phyloP scores from a whole-genome alignment of 495 filamentous ascomycete genomes.

The Entonaema liquescens region DNA sequence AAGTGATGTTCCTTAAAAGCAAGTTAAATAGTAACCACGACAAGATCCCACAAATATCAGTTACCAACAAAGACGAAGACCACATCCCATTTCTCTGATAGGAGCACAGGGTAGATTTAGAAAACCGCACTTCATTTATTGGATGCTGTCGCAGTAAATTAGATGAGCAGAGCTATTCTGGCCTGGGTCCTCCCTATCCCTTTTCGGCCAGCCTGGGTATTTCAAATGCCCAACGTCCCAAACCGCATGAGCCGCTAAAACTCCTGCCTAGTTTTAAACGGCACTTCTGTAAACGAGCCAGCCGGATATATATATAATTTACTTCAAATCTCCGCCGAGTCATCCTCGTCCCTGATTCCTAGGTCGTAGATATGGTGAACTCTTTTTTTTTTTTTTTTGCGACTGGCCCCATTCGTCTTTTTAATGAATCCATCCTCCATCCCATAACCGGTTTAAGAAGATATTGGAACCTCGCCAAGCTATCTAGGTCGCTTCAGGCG shows the following conservation, averaged over 20 bases:
- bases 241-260: background rate
- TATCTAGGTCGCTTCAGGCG: slow-evolving; percentile 17
- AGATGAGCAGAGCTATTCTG: background rate
- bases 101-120: background rate
- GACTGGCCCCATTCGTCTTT: slow-evolving; percentile 6
- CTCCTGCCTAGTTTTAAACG: background rate
- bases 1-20: no score
- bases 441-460: slow-evolving; percentile 2
- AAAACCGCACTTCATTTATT: background rate
- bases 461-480: background rate
- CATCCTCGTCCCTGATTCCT: background rate
- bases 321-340: background rate
- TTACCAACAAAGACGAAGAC: background rate
- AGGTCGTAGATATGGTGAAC: background rate
- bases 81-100: background rate
- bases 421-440: slow-evolving; percentile 1
- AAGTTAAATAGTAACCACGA: no score
- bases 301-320: background rate
- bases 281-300: background rate
- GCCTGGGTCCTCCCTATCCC: background rate
- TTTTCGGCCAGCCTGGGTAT: slow-evolving; percentile 12
- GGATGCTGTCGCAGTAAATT: background rate
- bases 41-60: no score
- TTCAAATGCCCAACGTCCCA: background rate
- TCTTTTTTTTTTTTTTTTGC: background rate